Conservation (phyloP, 805 yeast genomes). For the Saturnispora hagleri region DNA sequence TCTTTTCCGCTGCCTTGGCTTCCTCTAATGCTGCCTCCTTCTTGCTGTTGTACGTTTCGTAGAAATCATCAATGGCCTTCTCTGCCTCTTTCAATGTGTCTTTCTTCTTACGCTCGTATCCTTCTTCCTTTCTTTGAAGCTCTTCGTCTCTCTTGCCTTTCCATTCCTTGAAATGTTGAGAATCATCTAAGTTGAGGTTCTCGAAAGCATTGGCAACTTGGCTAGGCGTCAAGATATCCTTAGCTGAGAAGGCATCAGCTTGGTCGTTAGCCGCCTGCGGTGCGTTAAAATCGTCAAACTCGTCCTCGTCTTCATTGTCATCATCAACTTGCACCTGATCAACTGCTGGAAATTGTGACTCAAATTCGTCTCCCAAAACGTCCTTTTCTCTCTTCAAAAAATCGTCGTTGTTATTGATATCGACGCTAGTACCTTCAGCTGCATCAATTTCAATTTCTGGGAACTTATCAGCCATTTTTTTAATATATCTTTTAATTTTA, state of each 20-base stretch:
- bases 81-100: slow-evolving; percentile 70
- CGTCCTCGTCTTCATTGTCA: slow-evolving; percentile 32
- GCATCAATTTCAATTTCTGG: slow-evolving; percentile 49
- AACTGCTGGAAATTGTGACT: slow-evolving; percentile 37
- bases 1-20: slow-evolving; percentile 59
- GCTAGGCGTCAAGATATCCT: neutral
- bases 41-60: slow-evolving; percentile 81
- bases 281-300: slow-evolving; percentile 44
- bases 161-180: slow-evolving; percentile 69
- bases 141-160: slow-evolving; percentile 70
- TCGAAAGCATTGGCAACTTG: slow-evolving; percentile 30
- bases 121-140: slow-evolving; percentile 69
- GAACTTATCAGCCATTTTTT: slow-evolving; percentile 61
- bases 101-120: slow-evolving; percentile 50
- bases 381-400: slow-evolving; percentile 63
- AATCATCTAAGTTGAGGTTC: slow-evolving; percentile 35
- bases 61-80: slow-evolving; percentile 81
- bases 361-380: slow-evolving; percentile 61
- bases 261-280: slow-evolving; percentile 3
- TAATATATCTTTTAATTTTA: neutral
- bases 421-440: slow-evolving; percentile 27
- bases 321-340: slow-evolving; percentile 35
- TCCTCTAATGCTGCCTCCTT: slow-evolving; percentile 59
- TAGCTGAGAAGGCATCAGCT: neutral
- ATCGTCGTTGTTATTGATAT: slow-evolving; percentile 30